These are phyloP conservation scores for Aspergillus sp. DNA, from an alignment of 2,329 filamentous ascomycete genomes.

Conservation along the genomic window DNA sequence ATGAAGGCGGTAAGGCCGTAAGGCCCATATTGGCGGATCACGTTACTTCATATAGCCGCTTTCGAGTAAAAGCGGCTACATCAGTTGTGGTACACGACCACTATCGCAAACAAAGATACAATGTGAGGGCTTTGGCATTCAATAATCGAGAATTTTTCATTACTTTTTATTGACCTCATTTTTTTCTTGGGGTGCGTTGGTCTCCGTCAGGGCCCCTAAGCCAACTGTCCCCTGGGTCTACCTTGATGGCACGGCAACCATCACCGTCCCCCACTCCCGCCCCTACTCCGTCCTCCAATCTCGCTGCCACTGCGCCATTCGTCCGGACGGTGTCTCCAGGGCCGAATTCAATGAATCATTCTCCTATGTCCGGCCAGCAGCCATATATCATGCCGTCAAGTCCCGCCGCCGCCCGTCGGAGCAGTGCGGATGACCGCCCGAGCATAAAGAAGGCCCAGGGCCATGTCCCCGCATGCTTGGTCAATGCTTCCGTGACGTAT, in stretches of 20 bases:
- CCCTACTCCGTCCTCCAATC: conserved; percentile 6
- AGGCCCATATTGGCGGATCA: conserved; percentile 3
- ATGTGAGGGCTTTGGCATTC: not conserved
- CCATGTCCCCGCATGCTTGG: conserved; percentile 82
- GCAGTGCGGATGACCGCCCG: conserved; percentile 69
- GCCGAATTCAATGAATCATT: conserved; percentile 10
- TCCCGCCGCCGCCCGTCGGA: conserved; percentile 59
- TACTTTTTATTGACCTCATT: too few relatives aligned
- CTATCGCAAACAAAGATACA: too few relatives aligned
- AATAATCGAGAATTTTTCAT: not conserved
- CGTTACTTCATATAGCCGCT: conserved; percentile 1
- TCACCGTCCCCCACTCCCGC: conserved; percentile 11
- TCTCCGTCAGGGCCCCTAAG: not conserved
- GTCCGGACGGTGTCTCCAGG: conserved; percentile 16
- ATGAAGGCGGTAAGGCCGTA: conserved; percentile 22
- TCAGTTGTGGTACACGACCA: too few relatives aligned
- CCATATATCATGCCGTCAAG: conserved; percentile 90
- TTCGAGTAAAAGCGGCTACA: not conserved
- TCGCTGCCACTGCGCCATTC: conserved; percentile 18
- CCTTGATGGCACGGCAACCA: conserved; percentile 27
- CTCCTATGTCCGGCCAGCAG: conserved; percentile 38
- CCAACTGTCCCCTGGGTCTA: conserved; percentile 35
- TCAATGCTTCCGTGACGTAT: conserved; percentile 98
- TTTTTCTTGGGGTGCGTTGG: not conserved
- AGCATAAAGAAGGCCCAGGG: conserved; percentile 72